Conservation (phyloP, 2,329 filamentous ascomycete genomes). For the Venturia pyrina region DNA sequence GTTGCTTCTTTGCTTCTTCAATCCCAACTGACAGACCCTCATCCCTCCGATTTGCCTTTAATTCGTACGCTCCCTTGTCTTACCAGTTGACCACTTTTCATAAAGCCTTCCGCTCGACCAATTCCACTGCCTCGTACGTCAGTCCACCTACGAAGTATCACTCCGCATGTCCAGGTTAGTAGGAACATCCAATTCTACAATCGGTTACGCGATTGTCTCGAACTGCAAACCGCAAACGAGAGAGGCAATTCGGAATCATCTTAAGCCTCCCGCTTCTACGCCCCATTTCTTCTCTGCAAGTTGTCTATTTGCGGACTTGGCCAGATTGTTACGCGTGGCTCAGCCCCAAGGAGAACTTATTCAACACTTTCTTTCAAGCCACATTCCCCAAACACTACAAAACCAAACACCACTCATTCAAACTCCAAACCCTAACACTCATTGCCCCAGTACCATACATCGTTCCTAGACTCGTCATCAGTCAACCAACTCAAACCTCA, state of each 20-base stretch:
- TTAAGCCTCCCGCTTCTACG: background rate
- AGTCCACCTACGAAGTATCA: background rate
- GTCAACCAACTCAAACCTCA: background rate
- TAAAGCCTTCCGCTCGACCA: background rate
- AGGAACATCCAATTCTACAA: background rate
- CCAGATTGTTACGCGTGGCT: background rate
- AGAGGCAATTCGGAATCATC: background rate
- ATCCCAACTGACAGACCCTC: background rate
- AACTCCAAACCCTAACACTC: background rate
- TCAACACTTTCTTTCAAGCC: slow-evolving; percentile 1
- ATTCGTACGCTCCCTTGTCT: background rate
- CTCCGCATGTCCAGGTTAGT: background rate
- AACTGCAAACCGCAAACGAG: background rate
- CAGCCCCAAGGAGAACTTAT: background rate
- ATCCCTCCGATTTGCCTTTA: background rate
- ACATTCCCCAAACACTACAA: background rate
- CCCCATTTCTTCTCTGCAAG: background rate
- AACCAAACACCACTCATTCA: background rate
- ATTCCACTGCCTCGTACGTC: background rate
- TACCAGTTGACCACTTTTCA: background rate
- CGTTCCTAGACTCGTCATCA: background rate
- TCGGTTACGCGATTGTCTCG: background rate
- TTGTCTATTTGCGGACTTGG: background rate
- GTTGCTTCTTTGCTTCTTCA: too few relatives aligned
- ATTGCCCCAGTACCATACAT: background rate